Conservation (phyloP, 2,329 filamentous ascomycete genomes). For the Zasmidium angulare region DNA sequence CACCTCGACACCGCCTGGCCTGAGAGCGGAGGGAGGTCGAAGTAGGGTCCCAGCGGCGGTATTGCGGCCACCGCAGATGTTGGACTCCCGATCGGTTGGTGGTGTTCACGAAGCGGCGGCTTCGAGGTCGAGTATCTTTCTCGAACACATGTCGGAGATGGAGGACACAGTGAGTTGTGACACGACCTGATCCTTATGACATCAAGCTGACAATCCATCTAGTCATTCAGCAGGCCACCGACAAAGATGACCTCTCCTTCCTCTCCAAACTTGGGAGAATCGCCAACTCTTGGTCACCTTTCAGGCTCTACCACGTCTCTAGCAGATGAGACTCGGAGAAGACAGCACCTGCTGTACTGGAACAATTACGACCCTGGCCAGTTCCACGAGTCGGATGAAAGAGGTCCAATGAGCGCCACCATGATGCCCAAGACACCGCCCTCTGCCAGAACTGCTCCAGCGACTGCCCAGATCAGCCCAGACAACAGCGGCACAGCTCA, state of each 20-base stretch:
- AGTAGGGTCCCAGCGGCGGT: conserved; percentile 12
- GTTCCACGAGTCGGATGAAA: conserved; percentile 6
- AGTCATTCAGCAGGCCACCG: neutral
- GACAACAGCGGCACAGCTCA: conserved; percentile 1
- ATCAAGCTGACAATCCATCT: neutral
- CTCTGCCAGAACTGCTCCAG: conserved; percentile 6
- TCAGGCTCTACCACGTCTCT: conserved; percentile 4
- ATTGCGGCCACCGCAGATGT: conserved; percentile 17
- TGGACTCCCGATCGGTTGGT: conserved; percentile 15
- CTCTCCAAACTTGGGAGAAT: conserved; percentile 13
- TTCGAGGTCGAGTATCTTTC: conserved; percentile 15
- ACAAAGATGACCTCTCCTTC: conserved; percentile 5
- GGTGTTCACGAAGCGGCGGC: conserved; percentile 5
- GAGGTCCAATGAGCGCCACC: conserved; percentile 16
- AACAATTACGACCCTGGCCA: conserved; percentile 22
- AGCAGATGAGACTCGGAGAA: conserved; percentile 17
- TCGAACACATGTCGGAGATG: conserved; percentile 22
- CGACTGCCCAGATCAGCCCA: conserved; percentile 3
- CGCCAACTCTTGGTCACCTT: conserved; percentile 23
- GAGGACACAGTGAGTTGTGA: conserved; percentile 20
- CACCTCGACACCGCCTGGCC: conserved; percentile 12
- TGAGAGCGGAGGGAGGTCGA: conserved; percentile 15
- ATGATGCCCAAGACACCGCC: conserved; percentile 22
- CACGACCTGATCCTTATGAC: neutral
- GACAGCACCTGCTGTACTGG: conserved; percentile 28